These are phyloP conservation scores for Eucalyptus polyanthemos DNA, from an alignment of 345 rosid species.

Conservation along the genomic window DNA sequence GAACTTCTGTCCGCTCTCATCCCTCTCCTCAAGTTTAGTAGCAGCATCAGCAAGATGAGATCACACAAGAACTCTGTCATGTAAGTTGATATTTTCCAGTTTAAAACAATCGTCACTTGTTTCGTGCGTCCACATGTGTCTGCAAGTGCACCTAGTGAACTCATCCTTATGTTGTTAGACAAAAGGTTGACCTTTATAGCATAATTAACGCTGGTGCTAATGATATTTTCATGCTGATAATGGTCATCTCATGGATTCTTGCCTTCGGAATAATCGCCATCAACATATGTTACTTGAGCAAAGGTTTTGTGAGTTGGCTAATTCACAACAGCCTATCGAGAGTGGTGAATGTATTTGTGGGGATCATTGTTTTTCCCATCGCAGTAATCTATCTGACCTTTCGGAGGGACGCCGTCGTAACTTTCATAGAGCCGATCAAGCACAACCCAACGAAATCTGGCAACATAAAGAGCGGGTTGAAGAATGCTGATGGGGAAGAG, in stretches of 20 bases:
- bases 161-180: neutral
- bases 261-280: constrained; percentile 39
- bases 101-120: too few species aligned
- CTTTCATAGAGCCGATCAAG: constrained; percentile 21
- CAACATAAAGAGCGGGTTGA: constrained; percentile 2
- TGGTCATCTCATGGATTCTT: constrained; percentile 47
- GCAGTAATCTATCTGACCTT: constrained; percentile 30
- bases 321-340: constrained; percentile 23
- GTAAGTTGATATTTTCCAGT: too few species aligned
- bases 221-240: constrained; percentile 9
- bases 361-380: constrained; percentile 43
- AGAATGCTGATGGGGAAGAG: neutral
- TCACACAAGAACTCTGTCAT: too few species aligned
- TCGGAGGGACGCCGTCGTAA: constrained; percentile 24
- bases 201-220: neutral
- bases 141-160: neutral
- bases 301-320: constrained; percentile 40
- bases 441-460: neutral
- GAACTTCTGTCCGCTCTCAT: too few species aligned
- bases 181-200: too few species aligned
- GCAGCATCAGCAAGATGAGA: too few species aligned
- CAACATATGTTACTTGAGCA: constrained; percentile 45
- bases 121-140: too few species aligned
- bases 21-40: too few species aligned
- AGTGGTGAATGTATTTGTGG: constrained; percentile 22